These are phyloP conservation scores for Lichtheimia hyalospora DNA, from an alignment of 371 early-diverging fungal genomes.

Conservation along the genomic window DNA sequence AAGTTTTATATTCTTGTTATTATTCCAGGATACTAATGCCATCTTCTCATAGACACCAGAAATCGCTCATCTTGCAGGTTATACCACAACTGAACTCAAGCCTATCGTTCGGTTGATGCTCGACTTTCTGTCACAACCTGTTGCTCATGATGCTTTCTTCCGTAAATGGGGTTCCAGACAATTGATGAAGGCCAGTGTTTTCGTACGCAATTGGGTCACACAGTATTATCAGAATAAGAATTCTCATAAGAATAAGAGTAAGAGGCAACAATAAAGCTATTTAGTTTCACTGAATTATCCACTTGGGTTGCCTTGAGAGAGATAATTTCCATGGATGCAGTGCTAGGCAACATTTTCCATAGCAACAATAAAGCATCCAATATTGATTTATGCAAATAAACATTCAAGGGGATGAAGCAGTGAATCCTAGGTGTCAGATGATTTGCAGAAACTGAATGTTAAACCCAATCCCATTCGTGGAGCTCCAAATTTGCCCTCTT, in stretches of 20 bases:
- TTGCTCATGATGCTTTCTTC: slow-evolving; percentile 66
- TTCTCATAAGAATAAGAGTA: slow-evolving; percentile 1
- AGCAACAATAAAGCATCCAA: too few species aligned
- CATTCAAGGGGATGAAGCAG: too few species aligned
- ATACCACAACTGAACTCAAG: slow-evolving; percentile 65
- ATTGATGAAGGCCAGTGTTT: slow-evolving; percentile 76
- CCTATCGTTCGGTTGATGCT: slow-evolving; percentile 66
- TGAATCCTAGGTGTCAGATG: too few species aligned
- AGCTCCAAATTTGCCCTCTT: too few species aligned
- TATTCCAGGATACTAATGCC: not conserved
- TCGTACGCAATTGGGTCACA: slow-evolving; percentile 64
- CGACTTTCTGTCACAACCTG: slow-evolving; percentile 58
- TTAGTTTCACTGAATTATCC: not conserved
- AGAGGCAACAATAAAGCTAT: not conserved
- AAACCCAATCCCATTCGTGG: too few species aligned
- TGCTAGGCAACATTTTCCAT: too few species aligned
- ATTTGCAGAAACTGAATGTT: too few species aligned
- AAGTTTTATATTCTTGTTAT: not conserved
- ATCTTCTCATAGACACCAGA: slow-evolving; percentile 47
- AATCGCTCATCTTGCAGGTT: slow-evolving; percentile 75
- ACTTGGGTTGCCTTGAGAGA: too few species aligned
- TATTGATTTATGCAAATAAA: too few species aligned
- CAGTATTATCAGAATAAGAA: slow-evolving; percentile 23
- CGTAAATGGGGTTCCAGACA: slow-evolving; percentile 79
- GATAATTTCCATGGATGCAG: too few species aligned